A percentile compares a stretch with the other conserved stretches of the same genome.
phyloP scores from a whole-genome alignment of 306 rosid genomes.

The Fagus sylvatica region DNA sequence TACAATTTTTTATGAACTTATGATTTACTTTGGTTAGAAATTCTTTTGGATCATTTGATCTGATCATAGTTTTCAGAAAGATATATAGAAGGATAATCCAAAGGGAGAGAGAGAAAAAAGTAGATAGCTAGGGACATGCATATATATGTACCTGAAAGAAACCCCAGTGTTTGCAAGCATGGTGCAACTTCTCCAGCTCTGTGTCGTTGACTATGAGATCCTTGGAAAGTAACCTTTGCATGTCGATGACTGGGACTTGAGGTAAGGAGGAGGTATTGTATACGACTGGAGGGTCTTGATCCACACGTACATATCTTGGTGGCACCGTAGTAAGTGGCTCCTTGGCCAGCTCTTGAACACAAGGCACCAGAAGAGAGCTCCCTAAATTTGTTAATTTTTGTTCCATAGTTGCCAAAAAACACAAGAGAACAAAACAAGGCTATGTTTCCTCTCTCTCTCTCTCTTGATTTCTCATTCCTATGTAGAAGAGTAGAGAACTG shows the following conservation, averaged over 20 bases:
- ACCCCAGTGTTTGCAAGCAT: slow-evolving; percentile 57
- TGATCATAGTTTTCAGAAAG: no score
- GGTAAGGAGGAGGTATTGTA: background rate
- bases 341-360: slow-evolving; percentile 8
- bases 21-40: no score
- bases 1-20: no score
- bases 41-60: no score
- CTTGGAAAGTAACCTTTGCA: slow-evolving; percentile 15
- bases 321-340: background rate
- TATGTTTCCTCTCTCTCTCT: no score
- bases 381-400: background rate
- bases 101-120: background rate
- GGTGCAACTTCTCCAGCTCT: slow-evolving; percentile 36
- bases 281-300: background rate
- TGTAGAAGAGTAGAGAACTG: no score
- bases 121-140: no score
- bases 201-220: slow-evolving; percentile 3
- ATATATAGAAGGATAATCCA: background rate
- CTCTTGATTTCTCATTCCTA: no score
- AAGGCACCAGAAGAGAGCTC: background rate
- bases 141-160: slow-evolving; percentile 42
- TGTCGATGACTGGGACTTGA: background rate
- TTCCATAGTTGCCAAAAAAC: background rate
- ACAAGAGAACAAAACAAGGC: no score
- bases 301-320: background rate